Base-by-base conservation (phyloP, 352 stramenopile genomes). In the Phytophthora pisi region DNA sequence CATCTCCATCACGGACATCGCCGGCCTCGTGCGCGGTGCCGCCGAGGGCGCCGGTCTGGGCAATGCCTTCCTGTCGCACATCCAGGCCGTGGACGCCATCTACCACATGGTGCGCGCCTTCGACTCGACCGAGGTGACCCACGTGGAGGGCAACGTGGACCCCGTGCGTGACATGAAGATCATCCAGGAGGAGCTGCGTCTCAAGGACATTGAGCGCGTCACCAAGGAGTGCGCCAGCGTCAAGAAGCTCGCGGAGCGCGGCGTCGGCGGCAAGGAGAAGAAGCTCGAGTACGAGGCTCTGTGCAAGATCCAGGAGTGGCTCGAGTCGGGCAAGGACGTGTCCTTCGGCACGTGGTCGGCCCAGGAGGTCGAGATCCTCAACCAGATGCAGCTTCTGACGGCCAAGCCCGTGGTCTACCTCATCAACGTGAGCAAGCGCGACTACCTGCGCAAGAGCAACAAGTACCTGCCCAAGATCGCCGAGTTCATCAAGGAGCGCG, bases 51-150 rank as follows among this genome's bases (percentile, higher is more conserved):
- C 96, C 6, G 98, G 98, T 62, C 88, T 99, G 13, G 98, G 98
- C 20, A 99, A 99, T 77, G 97, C 96, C 23, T 99, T 99, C 82
- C 84, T 99, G 72, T 99, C 93, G 61, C 97, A 99, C 81, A 99
- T 99, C 83, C 90, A 97, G 54, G 97, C 97, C 16, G 97, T 99
- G 50, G 98, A 99, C 86, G 98, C 97, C 59, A 98, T 99, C 74
- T 98, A 97, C 81, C 95, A 98, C 79, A 97, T 99, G 80, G 89
- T 99, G 46, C 93, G 98, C 63, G 97, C 88, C 26, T 99, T 99
- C 78, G 97, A 99, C 70, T 97, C 86, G 77, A 93, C 94, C 36
- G 97, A 99, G 59, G 96, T 99, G 57, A 98, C 98, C 26, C 98
- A 99, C 87, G 98, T 99, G 8, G 98, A 99, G 77, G 98, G 98